These are phyloP conservation scores for Claviceps sp. DNA, from an alignment of 2,329 filamentous ascomycete genomes.

Conservation along the genomic window DNA sequence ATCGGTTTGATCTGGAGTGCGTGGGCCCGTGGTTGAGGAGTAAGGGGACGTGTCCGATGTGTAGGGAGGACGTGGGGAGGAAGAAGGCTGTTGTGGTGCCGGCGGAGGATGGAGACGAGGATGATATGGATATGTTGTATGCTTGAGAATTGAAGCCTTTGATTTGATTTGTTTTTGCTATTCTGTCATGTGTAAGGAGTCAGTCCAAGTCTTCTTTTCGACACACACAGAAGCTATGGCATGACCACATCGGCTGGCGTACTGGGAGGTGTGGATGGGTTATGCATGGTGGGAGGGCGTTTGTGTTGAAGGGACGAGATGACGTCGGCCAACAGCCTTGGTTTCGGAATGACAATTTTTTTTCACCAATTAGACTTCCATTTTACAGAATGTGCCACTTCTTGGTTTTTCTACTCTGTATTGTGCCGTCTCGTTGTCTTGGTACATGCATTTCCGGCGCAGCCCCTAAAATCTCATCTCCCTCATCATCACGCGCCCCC, in stretches of 20 bases:
- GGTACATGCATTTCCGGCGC: too few species aligned
- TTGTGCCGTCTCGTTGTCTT: too few species aligned
- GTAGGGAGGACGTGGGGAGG: constrained; percentile 44
- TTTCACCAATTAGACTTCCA: too few species aligned
- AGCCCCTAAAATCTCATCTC: too few species aligned
- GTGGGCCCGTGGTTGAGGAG: constrained; percentile 51
- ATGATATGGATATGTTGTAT: constrained; percentile 38
- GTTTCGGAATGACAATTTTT: too few species aligned
- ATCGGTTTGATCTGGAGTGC: constrained; percentile 54
- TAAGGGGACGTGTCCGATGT: constrained; percentile 52
- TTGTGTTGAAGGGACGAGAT: neutral
- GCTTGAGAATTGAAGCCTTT: constrained; percentile 12
- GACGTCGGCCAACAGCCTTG: neutral
- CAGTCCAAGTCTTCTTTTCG: neutral
- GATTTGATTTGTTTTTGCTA: neutral
- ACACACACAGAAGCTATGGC: neutral
- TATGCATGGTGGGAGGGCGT: neutral
- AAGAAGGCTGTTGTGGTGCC: constrained; percentile 30
- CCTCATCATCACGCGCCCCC: too few species aligned
- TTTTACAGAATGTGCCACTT: too few species aligned
- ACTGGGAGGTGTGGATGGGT: too few species aligned
- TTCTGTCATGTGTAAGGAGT: neutral
- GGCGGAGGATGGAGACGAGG: constrained; percentile 34
- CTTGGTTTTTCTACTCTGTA: too few species aligned
- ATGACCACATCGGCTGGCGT: neutral